Base-by-base conservation (phyloP, 306 rosid genomes). In the Prunus armeniaca region DNA sequence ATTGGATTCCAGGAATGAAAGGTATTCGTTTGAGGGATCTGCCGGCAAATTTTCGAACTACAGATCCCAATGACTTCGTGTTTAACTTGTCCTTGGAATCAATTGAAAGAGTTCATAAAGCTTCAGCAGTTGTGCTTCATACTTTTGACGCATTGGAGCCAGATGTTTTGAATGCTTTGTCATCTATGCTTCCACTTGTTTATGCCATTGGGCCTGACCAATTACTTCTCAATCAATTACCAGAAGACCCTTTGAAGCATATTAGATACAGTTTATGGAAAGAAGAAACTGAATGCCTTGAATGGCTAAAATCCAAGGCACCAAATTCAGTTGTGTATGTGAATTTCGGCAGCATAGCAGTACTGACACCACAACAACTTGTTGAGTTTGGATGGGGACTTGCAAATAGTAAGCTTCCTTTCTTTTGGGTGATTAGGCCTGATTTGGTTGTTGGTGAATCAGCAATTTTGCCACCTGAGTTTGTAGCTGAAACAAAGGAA, bases 381-480 rank as follows among this genome's bases (percentile, higher is more conserved):
- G 20, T 15, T 2, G 65, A 80, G 38, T 66, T 80, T 55, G 75
- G 71, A 7, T 66, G 70, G 74, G 83, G 79, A 28, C 83, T 80
- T 28, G 75, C 71, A 32, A 74, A 80, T 57, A 80, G 65, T 34
- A 46, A 47, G n/a, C 8, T 45, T 9, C 22, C 46, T 0, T 80
- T 80, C 51, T 58, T 79, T 4, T 80, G 79, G 83, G 75, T 67
- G 10, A 74, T 74, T 0, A 67, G 79, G 20, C 74, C 79, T 20
- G 65, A 80, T 32, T 11, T 80, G 28, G 46, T 80, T 1, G 20
- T 12, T 1, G 79, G 65, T 0, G 75, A 74, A 32, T 56, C 69
- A 0, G 34, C 69, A 1, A 25, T 66, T 43, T 55, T 79, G 12
- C 51, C 79, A 24, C 49, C 41, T 6, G 76, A 74, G 9, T 67